phyloP scores from a whole-genome alignment of 2,329 filamentous ascomycete genomes.

The Clarireedia sp. region DNA sequence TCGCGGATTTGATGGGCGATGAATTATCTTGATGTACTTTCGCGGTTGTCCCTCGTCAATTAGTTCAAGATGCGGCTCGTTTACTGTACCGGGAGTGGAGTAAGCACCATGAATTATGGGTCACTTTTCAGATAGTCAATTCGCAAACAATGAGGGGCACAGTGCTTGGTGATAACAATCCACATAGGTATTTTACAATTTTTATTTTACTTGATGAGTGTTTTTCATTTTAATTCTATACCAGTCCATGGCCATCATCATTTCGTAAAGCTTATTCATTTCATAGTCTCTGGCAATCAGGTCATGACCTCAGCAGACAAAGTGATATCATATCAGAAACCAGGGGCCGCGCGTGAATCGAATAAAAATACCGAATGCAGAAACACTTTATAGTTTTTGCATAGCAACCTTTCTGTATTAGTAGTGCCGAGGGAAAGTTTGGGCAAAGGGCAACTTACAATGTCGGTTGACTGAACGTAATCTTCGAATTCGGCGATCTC shows the following conservation, averaged over 20 bases:
- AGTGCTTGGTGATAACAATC: not conserved
- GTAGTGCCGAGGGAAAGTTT: conserved; percentile 15
- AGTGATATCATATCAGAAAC: conserved; percentile 21
- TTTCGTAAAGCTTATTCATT: conserved; percentile 13
- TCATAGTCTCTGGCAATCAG: conserved; percentile 4
- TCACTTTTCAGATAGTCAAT: not conserved
- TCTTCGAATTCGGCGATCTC: conserved; percentile 84
- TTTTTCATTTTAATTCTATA: conserved; percentile 21
- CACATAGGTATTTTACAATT: not conserved
- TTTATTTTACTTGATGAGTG: conserved; percentile 7
- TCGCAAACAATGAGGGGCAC: not conserved
- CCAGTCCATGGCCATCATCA: conserved; percentile 26
- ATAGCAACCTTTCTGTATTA: conserved; percentile 52
- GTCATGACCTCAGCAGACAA: conserved; percentile 19
- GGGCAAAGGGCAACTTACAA: conserved; percentile 42
- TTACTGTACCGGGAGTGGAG: not conserved
- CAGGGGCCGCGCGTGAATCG: conserved; percentile 12
- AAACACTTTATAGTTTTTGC: conserved; percentile 71
- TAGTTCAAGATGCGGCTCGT: not conserved
- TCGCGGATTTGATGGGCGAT: no score
- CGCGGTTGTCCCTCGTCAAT: no score
- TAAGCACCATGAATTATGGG: conserved; percentile 7
- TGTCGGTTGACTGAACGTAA: conserved; percentile 88
- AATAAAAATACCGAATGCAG: conserved; percentile 15
- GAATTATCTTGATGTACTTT: no score